These are phyloP conservation scores for Monosporascus sp. DNA, from an alignment of 2,329 filamentous ascomycete genomes.

Conservation along the genomic window DNA sequence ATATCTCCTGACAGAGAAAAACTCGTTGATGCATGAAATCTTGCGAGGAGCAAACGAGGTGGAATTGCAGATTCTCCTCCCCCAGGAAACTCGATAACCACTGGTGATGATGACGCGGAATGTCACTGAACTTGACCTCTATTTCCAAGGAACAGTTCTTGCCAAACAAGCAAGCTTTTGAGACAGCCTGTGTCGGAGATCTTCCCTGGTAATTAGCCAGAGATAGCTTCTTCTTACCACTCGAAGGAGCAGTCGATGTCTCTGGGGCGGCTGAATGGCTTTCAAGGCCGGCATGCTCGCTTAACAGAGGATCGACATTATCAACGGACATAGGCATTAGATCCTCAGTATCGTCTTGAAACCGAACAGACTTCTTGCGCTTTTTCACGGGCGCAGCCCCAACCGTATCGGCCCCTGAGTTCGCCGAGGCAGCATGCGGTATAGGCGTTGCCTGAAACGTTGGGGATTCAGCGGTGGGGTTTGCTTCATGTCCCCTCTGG, in stretches of 20 bases:
- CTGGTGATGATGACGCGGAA: constrained; percentile 14
- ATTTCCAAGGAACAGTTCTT: constrained; percentile 12
- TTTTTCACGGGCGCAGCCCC: constrained; percentile 13
- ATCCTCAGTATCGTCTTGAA: constrained; percentile 19
- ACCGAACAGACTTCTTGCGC: constrained; percentile 33
- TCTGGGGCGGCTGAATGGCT: constrained; percentile 2
- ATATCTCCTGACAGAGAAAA: constrained; percentile 9
- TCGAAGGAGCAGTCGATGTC: not conserved
- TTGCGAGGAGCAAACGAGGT: constrained; percentile 15
- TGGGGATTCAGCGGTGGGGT: not conserved
- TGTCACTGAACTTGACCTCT: constrained; percentile 16
- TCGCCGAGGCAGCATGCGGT: constrained; percentile 5
- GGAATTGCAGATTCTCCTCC: constrained; percentile 16
- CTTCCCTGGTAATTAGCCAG: constrained; percentile 20
- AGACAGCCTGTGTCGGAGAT: constrained; percentile 16
- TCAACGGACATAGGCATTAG: constrained; percentile 1
- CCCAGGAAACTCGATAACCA: constrained; percentile 21
- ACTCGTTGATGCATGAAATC: constrained; percentile 15
- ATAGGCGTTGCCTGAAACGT: constrained; percentile 2
- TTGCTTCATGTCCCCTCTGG: constrained; percentile 1
- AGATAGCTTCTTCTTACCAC: constrained; percentile 12
- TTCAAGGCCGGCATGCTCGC: constrained; percentile 18
- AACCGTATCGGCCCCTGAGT: constrained; percentile 3
- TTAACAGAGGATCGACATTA: constrained; percentile 10
- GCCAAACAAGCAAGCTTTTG: constrained; percentile 20